Conservation (phyloP, 2,329 filamentous ascomycete species). For the Fusarium coffeatum region DNA sequence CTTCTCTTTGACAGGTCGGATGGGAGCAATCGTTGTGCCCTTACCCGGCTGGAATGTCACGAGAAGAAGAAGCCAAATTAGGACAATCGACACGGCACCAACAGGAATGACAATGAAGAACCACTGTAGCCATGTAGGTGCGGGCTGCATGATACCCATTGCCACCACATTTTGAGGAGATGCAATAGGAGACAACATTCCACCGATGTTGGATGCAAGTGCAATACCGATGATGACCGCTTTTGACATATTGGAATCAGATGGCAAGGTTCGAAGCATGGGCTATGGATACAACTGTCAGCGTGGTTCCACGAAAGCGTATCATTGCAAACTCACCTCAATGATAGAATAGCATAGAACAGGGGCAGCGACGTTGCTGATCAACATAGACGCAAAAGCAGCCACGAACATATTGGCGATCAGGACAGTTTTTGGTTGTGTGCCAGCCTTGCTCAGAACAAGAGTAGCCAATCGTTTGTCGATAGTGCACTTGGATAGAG, state of each 20-base stretch:
- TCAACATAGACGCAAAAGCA: conserved; percentile 98
- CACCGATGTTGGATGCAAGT: conserved; percentile 93
- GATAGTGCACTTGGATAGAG: conserved; percentile 96
- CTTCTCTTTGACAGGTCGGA: conserved; percentile 86
- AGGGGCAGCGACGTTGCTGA: conserved; percentile 96
- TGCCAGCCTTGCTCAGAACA: conserved; percentile 95
- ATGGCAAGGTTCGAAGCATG: conserved; percentile 90
- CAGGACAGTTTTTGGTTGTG: conserved; percentile 86
- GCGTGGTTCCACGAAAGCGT: neutral
- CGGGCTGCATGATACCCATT: conserved; percentile 92
- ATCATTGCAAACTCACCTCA: conserved; percentile 68
- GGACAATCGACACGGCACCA: conserved; percentile 84
- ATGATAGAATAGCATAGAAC: conserved; percentile 98
- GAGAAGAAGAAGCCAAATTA: conserved; percentile 91
- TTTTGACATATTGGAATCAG: conserved; percentile 93
- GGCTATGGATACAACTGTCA: conserved; percentile 68
- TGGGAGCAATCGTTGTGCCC: conserved; percentile 90
- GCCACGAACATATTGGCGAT: conserved; percentile 99
- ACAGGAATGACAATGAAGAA: conserved; percentile 97
- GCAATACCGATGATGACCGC: conserved; percentile 96
- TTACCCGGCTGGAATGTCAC: conserved; percentile 85
- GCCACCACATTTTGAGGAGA: conserved; percentile 98
- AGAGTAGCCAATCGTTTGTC: conserved; percentile 97
- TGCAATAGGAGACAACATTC: conserved; percentile 95
- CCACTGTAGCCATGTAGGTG: conserved; percentile 94